Evolutionary conservation across 176 grass and related monocot species (phyloP), one percentile per base, ranked within the genome.

Genomic region (Pontederia crassipes): DNA sequence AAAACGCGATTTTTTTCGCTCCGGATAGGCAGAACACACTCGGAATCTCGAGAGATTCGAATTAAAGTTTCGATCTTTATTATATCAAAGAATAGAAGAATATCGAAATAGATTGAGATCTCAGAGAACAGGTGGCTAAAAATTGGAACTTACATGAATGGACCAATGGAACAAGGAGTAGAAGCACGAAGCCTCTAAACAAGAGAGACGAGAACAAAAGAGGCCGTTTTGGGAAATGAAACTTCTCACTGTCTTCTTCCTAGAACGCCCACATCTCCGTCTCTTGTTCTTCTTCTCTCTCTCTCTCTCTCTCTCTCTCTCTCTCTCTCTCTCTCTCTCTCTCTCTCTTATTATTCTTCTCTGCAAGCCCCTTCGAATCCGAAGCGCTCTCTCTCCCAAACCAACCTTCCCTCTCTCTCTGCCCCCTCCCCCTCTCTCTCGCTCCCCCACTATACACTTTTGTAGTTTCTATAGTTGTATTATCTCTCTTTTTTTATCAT

Each of bases 261-360:
- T 18, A 9, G 12, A 12, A 6, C 2, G 18, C 12, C 18, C 12
- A 4, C 57, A 11, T 24, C 16, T 16, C 14, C 13, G 8, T 9
- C 28, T 45, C 13, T 14, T 10, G 14, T 35, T 8, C 0, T 11
- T 11, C 2, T 17, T 62, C 12, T 9, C 16, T 6, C 7, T 62
- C 12, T 1, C n/a, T n/a, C 10, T 45, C 45, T 46, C 32, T 1
- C n/a, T 8, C 29, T 45, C 10, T 18, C 27, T 16, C 62, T 65
- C 62, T 47, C 12, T 9, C 16, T 6, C 7, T 62, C 12, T 1
- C n/a, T n/a, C 10, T 46, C 32, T 1, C n/a, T 8, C 29, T 45
- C 10, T 18, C 27, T 16, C 62, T 65, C 62, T 47, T 65, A 49
- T 45, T 26, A 48, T 50, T 65, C 62, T 62, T 46, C 59, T 62